A percentile compares a stretch with the other conserved stretches of the same genome.
Conservation (phyloP, 2,329 filamentous ascomycete genomes). For the Furcasterigmium furcatum region DNA sequence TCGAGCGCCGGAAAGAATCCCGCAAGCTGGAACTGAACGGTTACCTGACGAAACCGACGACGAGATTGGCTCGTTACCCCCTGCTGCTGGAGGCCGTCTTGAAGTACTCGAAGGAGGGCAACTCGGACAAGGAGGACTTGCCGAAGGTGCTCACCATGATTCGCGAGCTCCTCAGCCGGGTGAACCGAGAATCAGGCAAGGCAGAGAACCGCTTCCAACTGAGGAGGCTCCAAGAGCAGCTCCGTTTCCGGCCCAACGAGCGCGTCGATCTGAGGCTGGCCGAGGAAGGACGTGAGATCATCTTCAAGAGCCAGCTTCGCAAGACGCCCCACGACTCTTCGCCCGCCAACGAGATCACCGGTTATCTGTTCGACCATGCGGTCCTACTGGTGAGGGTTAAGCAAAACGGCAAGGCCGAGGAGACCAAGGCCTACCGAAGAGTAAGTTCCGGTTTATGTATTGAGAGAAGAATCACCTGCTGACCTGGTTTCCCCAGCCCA, state of each 20-base stretch:
- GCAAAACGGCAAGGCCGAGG: slow-evolving; percentile 87
- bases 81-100: slow-evolving; percentile 85
- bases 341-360: slow-evolving; percentile 76
- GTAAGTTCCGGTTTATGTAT: slow-evolving; percentile 28
- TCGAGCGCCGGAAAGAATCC: slow-evolving; percentile 92
- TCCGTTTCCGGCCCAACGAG: slow-evolving; percentile 87
- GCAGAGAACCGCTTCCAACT: slow-evolving; percentile 97
- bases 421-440: slow-evolving; percentile 89
- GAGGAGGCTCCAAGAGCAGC: slow-evolving; percentile 80
- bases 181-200: slow-evolving; percentile 94
- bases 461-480: background rate
- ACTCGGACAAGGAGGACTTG: slow-evolving; percentile 86
- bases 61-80: slow-evolving; percentile 89
- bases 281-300: slow-evolving; percentile 86
- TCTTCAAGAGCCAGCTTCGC: slow-evolving; percentile 93
- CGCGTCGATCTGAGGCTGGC: slow-evolving; percentile 92
- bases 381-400: slow-evolving; percentile 90
- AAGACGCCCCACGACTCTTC: slow-evolving; percentile 75
- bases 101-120: slow-evolving; percentile 88
- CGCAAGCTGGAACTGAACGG: slow-evolving; percentile 96
- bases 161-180: slow-evolving; percentile 78
- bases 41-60: slow-evolving; percentile 96
- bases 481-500: slow-evolving; percentile 54
- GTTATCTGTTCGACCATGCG: slow-evolving; percentile 94
- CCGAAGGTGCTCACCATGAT: slow-evolving; percentile 86